Evolutionary conservation across 495 filamentous ascomycete species (phyloP), one percentile per base, ranked within the genome.

Genomic region (Podospora comata): DNA sequence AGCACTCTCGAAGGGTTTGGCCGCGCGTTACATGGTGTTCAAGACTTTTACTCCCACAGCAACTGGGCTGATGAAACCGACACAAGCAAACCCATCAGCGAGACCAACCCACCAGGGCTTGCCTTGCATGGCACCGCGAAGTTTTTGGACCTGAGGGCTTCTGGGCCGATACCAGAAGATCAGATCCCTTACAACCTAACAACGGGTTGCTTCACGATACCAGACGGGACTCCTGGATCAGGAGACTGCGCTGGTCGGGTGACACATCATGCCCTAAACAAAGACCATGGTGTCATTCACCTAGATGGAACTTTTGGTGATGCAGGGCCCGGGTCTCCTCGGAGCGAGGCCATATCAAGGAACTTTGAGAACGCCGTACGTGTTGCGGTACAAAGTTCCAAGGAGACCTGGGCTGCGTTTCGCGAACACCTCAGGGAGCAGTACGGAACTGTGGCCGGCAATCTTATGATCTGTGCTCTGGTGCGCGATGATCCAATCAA

Each of bases 11-110:
- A 76, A 62, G 74, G 72, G 0, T 26, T 76, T 5, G 74, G 74
- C 2, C 68, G 74, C 0, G 72, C 70, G 0, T 16, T 76, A 20
- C 74, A 76, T 32, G 74, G 74, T 23, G 48, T 75, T 18, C 74
- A 76, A 55, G 74, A 76, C 32, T 76, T 76, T 48, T 76, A 76
- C 30, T 64, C 74, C 15, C 74, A 76, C 67, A 76, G 72, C 67
- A 76, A 76, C 65, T 76, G 74, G 74, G 74, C 39, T 39, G 74
- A 76, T 67, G 16, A 32, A 4, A 20, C 58, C 13, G 72, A 76
- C 4, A 64, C 64, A 34, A 67, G 23, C 11, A 56, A 67, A 48
- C 74, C 72, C 23, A 71, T 74, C 56, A 61, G 68, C 53, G 60
- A 68, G 11, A 62, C 68, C 3, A 76, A 76, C 55, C 74, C 74